Base-by-base conservation (phyloP, 164 flowering plant species). In the Houttuynia cordata region DNA sequence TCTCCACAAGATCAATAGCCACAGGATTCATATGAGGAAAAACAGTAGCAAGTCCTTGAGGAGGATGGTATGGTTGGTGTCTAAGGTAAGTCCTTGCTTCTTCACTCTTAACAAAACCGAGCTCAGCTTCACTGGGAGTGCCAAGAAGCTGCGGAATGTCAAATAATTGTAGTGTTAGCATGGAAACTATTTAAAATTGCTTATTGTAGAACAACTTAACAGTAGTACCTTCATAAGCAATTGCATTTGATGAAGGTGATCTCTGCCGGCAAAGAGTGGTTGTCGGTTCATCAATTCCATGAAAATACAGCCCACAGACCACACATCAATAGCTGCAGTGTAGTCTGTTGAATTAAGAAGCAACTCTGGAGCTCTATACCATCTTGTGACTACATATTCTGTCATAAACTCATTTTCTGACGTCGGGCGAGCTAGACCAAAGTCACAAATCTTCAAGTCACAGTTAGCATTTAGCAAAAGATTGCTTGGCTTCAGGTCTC, bases 221-320 rank as follows among this genome's bases (percentile, higher is more conserved):
- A 40, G 60, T 60, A 42, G n/a, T 70, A 93, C 98, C 96, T 93
- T 94, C 13, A 79, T 86, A 66, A 89, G 64, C 50, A 93, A 67
- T 52, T 87, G 91, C 93, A 93, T 82, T 68, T 93, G 97, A 71
- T 93, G 91, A 40, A 86, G 85, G 23, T 87, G 94, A 71, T 89
- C 97, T 73, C 72, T 89, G 18, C 98, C 98, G 0, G 96, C 75
- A 61, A 93, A 86, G 60, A 93, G 61, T 57, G 98, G 88, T 65
- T 74, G 82, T 67, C 81, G 74, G 70, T 84, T 87, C 86, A 89
- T 81, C 23, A 93, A 79, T 78, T 93, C 98, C 98, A 93, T 81
- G 62, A 73, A 89, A 19, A 93, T 89, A 77, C 98, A 93, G 17
- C 97, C 98, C 2, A 93, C 98, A 47, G 98, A 93, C 98, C 98